Conservation (phyloP, 768 basidiomycete genomes). For the Clitopilus hobsonii region DNA sequence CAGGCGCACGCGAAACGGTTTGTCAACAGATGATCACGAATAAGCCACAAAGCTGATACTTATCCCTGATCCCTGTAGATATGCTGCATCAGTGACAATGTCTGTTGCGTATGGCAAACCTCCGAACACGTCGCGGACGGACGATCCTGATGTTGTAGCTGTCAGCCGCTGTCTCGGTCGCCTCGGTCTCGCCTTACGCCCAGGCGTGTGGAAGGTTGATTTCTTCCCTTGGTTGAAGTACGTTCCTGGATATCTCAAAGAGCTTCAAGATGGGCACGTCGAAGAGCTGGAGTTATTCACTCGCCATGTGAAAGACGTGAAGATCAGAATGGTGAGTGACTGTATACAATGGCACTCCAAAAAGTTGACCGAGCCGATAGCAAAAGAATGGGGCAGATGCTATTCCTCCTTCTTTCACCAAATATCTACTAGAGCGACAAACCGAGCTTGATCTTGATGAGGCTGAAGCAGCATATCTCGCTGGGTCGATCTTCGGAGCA, state of each 20-base stretch:
- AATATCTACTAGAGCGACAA: conserved; percentile 55
- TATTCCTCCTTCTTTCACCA: conserved; percentile 44
- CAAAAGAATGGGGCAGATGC: conserved; percentile 20
- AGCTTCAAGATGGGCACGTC: conserved; percentile 48
- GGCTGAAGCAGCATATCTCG: conserved; percentile 57
- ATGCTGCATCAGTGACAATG: conserved; percentile 47
- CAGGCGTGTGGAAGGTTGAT: conserved; percentile 45
- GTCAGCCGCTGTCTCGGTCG: conserved; percentile 42
- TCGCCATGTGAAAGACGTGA: conserved; percentile 42
- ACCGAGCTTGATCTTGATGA: conserved; percentile 46
- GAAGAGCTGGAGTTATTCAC: conserved; percentile 56
- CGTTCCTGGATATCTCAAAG: conserved; percentile 58
- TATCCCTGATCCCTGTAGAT: conserved; percentile 23
- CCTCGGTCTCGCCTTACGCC: conserved; percentile 38
- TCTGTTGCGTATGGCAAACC: conserved; percentile 44
- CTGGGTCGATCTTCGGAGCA: conserved; percentile 62
- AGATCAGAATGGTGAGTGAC: conserved; percentile 28
- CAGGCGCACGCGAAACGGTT: conserved; percentile 51
- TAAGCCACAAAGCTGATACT: background rate
- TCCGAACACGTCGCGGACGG: conserved; percentile 27
- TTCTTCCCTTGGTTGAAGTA: conserved; percentile 23
- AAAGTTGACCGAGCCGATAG: too few species aligned
- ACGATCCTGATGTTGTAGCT: conserved; percentile 40
- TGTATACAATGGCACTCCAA: too few species aligned
- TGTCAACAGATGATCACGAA: background rate